Conservation (phyloP, 2,329 filamentous ascomycete species). For the Exophiala oligosperma region DNA sequence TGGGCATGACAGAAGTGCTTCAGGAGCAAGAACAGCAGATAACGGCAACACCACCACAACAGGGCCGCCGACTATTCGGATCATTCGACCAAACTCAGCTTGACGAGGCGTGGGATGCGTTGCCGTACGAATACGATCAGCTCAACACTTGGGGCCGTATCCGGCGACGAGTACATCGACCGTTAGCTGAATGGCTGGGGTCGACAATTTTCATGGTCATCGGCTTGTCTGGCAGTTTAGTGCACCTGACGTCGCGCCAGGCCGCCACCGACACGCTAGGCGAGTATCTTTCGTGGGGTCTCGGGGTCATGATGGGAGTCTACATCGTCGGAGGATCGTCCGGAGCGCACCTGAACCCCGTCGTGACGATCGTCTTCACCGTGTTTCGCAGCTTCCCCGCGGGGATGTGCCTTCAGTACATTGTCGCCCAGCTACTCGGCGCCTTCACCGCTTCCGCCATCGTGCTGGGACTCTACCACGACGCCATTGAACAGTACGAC, state of each 20-base stretch:
- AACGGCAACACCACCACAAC: too few species aligned
- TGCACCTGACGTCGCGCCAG: conserved; percentile 24
- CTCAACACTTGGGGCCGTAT: conserved; percentile 32
- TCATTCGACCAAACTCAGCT: too few species aligned
- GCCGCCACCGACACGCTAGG: conserved; percentile 26
- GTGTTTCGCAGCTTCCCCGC: conserved; percentile 37
- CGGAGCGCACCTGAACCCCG: conserved; percentile 51
- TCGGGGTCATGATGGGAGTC: conserved; percentile 40
- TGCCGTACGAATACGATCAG: conserved; percentile 12
- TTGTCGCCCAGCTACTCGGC: conserved; percentile 36
- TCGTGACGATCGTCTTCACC: conserved; percentile 41
- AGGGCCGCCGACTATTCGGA: too few species aligned
- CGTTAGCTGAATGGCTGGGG: conserved; percentile 30
- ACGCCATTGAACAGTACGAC: conserved; percentile 32
- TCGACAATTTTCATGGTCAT: conserved; percentile 32
- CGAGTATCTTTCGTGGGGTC: conserved; percentile 29
- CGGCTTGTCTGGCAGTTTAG: conserved; percentile 30
- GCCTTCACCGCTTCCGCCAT: conserved; percentile 36
- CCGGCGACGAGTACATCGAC: conserved; percentile 28
- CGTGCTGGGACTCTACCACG: conserved; percentile 37
- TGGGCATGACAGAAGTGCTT: too few species aligned
- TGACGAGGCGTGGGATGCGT: too few species aligned
- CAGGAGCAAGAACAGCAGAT: too few species aligned
- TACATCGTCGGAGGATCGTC: conserved; percentile 47
- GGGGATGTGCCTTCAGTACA: conserved; percentile 29